Percentiles rank a stretch among this genome's conserved stretches.
These are phyloP conservation scores for Trichocladium uniseriatum DNA, from an alignment of 495 filamentous ascomycete genomes.

Conservation along the genomic window DNA sequence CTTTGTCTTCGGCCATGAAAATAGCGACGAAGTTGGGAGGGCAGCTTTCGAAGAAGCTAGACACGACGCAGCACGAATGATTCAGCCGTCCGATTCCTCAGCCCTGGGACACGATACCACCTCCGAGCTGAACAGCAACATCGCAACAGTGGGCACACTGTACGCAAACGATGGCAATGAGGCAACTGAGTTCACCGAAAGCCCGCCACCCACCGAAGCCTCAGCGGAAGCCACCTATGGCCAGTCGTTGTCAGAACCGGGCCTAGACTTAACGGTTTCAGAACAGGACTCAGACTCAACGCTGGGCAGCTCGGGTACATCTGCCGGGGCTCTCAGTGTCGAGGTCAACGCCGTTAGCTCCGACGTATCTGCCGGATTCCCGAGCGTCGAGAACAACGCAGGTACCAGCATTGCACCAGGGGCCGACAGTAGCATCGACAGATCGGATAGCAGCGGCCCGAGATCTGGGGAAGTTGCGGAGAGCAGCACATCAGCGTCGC, in stretches of 20 bases:
- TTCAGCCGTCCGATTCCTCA: slow-evolving; percentile 22
- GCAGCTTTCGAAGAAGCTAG: slow-evolving; percentile 29
- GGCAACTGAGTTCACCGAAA: neutral
- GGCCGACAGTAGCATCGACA: neutral
- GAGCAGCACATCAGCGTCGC: slow-evolving; percentile 5
- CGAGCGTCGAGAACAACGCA: slow-evolving; percentile 2
- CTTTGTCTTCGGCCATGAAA: slow-evolving; percentile 28
- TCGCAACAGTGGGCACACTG: slow-evolving; percentile 15
- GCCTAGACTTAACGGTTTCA: neutral
- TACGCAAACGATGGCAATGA: neutral
- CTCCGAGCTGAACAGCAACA: slow-evolving; percentile 11
- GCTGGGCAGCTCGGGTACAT: neutral
- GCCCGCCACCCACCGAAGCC: neutral
- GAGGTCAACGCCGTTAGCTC: neutral
- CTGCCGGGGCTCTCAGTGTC: neutral
- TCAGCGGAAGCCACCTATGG: slow-evolving; percentile 1
- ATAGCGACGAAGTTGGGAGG: slow-evolving; percentile 27
- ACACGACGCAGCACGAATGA: slow-evolving; percentile 23
- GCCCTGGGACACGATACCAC: neutral
- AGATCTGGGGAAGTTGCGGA: neutral
- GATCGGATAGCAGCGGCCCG: neutral
- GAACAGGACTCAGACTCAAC: neutral
- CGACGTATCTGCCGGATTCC: neutral
- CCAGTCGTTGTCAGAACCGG: neutral
- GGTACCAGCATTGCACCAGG: slow-evolving; percentile 4